A percentile compares a stretch with the other conserved stretches of the same genome.
Conservation (phyloP, 2,329 filamentous ascomycete species). For the Aureobasidium lini region DNA sequence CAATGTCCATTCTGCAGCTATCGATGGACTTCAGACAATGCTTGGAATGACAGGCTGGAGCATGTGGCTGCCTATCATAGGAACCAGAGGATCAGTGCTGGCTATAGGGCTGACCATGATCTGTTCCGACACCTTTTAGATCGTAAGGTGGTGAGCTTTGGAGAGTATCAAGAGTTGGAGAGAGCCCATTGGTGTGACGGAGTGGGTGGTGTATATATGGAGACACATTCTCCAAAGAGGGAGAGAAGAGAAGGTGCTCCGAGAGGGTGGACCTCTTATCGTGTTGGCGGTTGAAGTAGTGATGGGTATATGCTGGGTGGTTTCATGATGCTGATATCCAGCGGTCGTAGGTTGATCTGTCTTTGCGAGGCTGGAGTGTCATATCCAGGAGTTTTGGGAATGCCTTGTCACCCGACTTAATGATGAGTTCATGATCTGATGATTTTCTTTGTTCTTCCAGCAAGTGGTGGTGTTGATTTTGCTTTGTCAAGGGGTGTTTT, state of each 20-base stretch:
- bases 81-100: background rate
- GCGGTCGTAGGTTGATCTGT: no score
- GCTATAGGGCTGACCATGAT: background rate
- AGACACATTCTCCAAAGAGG: background rate
- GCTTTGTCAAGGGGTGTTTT: background rate
- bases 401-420: no score
- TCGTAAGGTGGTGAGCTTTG: background rate
- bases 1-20: constrained; percentile 8
- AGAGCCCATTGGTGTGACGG: background rate
- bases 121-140: background rate
- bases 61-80: background rate
- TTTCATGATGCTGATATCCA: background rate
- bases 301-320: background rate
- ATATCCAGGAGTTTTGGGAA: no score
- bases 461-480: background rate
- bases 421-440: background rate
- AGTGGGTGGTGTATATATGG: background rate
- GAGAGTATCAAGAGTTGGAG: constrained; percentile 8
- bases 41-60: background rate
- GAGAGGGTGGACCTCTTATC: background rate
- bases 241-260: background rate
- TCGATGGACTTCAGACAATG: background rate
- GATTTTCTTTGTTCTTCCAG: background rate
- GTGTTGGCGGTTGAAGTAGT: background rate
- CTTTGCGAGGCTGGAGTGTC: no score